Base-by-base conservation (phyloP, 2,329 filamentous ascomycete genomes). In the Lojkania enalia region DNA sequence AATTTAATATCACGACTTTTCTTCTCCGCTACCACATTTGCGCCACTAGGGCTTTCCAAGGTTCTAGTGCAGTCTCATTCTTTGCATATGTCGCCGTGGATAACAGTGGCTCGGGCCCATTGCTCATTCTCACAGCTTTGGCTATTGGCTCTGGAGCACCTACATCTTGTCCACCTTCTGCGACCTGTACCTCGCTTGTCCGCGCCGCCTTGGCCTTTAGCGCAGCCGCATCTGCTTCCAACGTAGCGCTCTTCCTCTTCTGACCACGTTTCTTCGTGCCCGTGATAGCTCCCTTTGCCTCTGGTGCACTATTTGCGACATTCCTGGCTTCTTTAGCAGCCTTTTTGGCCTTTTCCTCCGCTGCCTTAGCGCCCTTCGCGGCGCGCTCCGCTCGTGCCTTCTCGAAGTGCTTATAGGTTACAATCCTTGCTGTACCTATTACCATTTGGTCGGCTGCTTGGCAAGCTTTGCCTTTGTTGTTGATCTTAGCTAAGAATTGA, bases 121-220 rank as follows among this genome's bases (percentile, higher is more conserved):
- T 21, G 36, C 5, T 27, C 14, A 29, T 29, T 14, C 36, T 11
- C 29, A 23, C 20, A 11, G 25, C 36, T 16, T 39, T 39, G 18
- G 15, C 23, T 29, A 15, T 15, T 39, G 15, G 36, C 36, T 39
- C 23, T 27, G n/a, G 25, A 27, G 25, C n/a, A 39, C 29, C 36
- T 15, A 23, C n/a, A n/a, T 27, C 20, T 39, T 39, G n/a, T 11
- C 15, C 18, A 27, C 25, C 25, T n/a, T 27, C 25, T 27, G n/a
- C n/a, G n/a, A 27, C 25, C 25, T 27, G 25, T 27, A 7, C 25
- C n/a, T 27, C 25, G 25, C 25, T 27, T 27, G 9, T 27, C 25
- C 25, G 9, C 25, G n/a, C 25, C n/a, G n/a, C 25, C 25, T 27
- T 27, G n/a, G 25, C 25, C 25, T 7, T 27, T 27, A n/a, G 25